phyloP scores from a whole-genome alignment of 257 asterid genomes.

The Jacaranda mimosifolia region DNA sequence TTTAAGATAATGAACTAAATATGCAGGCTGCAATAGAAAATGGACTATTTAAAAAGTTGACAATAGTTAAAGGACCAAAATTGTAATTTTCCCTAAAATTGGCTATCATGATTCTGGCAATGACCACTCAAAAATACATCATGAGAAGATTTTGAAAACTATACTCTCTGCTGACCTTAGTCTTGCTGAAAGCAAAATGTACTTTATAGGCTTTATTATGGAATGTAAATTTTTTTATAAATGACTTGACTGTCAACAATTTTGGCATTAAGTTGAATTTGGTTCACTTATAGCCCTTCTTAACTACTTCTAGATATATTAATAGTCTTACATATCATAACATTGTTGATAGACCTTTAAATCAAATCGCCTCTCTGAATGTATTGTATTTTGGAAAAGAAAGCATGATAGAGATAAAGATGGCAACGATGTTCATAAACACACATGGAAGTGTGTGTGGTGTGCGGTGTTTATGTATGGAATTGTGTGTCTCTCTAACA shows the following conservation, averaged over 20 bases:
- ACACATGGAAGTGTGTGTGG: no score
- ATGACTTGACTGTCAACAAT: conserved; percentile 11
- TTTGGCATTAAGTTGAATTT: conserved; percentile 29
- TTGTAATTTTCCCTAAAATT: no score
- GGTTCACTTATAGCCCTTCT: conserved; percentile 14
- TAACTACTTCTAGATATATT: conserved; percentile 10
- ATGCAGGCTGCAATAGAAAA: no score
- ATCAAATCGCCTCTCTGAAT: conserved; percentile 23
- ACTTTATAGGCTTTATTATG: conserved; percentile 13
- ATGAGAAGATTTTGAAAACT: conserved; percentile 69
- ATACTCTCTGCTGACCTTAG: conserved; percentile 30
- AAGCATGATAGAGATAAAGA: conserved; percentile 69
- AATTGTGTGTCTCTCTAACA: no score
- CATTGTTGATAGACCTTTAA: conserved; percentile 28
- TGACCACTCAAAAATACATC: conserved; percentile 82
- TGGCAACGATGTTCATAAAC: conserved; percentile 54
- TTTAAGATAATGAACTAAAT: no score
- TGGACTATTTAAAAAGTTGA: no score
- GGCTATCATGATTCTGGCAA: conserved; percentile 83
- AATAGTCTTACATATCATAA: conserved; percentile 4
- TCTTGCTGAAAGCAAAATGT: conserved; percentile 31
- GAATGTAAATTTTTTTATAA: not conserved
- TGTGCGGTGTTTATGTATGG: no score
- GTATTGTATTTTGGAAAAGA: conserved; percentile 54
- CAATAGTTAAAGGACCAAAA: no score